A percentile compares a stretch with the other conserved stretches of the same genome.
Evolutionary conservation across 352 stramenopile genomes (phyloP).

Genomic region (Pythium sukuiense): DNA sequence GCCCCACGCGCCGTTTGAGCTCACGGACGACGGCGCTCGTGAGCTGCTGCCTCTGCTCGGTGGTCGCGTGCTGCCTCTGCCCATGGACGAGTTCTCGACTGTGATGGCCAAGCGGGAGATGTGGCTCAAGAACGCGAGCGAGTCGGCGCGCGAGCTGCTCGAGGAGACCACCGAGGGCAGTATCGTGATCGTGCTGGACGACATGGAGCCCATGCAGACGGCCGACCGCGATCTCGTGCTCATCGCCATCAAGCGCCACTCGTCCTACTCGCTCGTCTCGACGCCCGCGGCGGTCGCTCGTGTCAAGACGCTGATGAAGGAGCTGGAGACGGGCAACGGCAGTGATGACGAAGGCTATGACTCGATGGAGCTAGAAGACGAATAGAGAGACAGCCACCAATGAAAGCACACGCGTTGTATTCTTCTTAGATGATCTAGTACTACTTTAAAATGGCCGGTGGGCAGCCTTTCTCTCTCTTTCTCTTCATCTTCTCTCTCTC

Average conservation of each 20-base stretch:
- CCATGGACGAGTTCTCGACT: constrained; percentile 63
- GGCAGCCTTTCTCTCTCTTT: not conserved
- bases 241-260: constrained; percentile 65
- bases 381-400: constrained; percentile 4
- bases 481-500: not conserved
- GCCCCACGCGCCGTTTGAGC: constrained; percentile 32
- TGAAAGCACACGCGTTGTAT: constrained; percentile 11
- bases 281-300: constrained; percentile 58
- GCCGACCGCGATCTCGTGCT: constrained; percentile 70
- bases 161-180: constrained; percentile 57
- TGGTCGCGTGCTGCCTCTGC: constrained; percentile 45
- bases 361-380: constrained; percentile 73
- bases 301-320: constrained; percentile 70
- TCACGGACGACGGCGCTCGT: constrained; percentile 68
- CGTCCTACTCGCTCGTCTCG: constrained; percentile 74
- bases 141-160: constrained; percentile 49
- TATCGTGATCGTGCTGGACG: constrained; percentile 67
- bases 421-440: constrained; percentile 16
- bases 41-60: constrained; percentile 52
- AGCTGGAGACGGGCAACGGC: constrained; percentile 59
- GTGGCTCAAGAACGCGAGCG: constrained; percentile 77
- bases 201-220: constrained; percentile 81
- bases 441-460: constrained; percentile 7
- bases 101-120: constrained; percentile 67
- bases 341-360: constrained; percentile 75